Evolutionary conservation across 1,284 basidiomycete species (phyloP).

Genomic region (Paramarasmius palmivorus): DNA sequence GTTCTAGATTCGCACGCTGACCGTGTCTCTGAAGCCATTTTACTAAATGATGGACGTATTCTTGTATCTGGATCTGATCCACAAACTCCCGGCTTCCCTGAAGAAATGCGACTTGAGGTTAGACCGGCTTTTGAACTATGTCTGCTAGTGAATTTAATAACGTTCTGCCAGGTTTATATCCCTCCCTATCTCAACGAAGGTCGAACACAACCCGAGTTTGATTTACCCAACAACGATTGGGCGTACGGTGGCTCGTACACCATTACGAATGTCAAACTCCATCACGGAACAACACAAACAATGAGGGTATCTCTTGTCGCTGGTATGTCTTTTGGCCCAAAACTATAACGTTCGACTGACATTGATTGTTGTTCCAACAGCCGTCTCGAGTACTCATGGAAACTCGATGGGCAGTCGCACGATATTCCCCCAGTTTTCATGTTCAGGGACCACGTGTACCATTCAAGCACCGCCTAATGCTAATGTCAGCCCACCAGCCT

Average conservation of each 20-base stretch:
- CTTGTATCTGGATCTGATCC: constrained; percentile 76
- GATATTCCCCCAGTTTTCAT: constrained; percentile 52
- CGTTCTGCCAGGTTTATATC: constrained; percentile 49
- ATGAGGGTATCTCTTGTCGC: constrained; percentile 50
- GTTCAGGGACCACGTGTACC: constrained; percentile 46
- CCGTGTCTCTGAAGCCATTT: too few species aligned
- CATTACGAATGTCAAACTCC: constrained; percentile 53
- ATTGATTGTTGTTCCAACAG: constrained; percentile 24
- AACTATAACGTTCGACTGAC: neutral
- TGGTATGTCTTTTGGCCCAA: constrained; percentile 7
- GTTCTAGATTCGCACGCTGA: too few species aligned
- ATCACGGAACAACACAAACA: constrained; percentile 55
- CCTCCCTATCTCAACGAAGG: constrained; percentile 73
- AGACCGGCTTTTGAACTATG: constrained; percentile 5
- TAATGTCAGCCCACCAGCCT: constrained; percentile 54
- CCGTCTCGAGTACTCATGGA: constrained; percentile 56
- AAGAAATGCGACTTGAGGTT: constrained; percentile 76
- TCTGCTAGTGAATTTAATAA: neutral
- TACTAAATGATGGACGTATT: constrained; percentile 63
- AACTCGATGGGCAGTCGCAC: constrained; percentile 59
- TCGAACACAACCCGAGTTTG: constrained; percentile 47
- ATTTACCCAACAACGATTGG: constrained; percentile 62
- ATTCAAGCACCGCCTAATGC: constrained; percentile 54
- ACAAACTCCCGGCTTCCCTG: constrained; percentile 55
- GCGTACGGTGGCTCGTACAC: constrained; percentile 47